Base-by-base conservation (phyloP, 2,329 filamentous ascomycete genomes). In the Fusarium praegraminearum region DNA sequence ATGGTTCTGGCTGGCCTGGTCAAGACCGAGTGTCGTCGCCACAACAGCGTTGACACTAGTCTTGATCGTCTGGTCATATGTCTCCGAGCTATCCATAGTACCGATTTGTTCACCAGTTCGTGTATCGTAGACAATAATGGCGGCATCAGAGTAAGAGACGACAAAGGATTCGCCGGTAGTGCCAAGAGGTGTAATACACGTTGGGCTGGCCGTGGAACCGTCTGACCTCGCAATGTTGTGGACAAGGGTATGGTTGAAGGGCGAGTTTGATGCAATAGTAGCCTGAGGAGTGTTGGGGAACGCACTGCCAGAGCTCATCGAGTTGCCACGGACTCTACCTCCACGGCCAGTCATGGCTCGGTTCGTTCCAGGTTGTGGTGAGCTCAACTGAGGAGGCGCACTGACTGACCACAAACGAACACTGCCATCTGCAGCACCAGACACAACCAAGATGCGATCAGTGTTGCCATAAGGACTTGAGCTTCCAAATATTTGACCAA, bases 321-420 rank as follows among this genome's bases (percentile, higher is more conserved):
- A 97, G 80, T 98, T 94, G 61, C 92, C 94, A 66, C 95, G 87
- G 56, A 94, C 89, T 72, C 93, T 93, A 24, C 94, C 93, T 67
- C 91, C 89, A 12, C 80, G 83, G 9, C 83, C 84, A 2, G 82
- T 78, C 58, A 82, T 80, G 54, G 92, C 87, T 73, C 93, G 86
- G 53, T 81, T 81, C 28, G 83, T 80, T 28, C 89, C 90, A 13
- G 91, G 89, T 73, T 94, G 91, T 11, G 93, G 93, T 13, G 93
- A 95, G 33, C 91, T 91, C 54, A 94, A 82, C 74, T 97, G 93
- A 11, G 95, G 95, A 28, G 96, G 95, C 35, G 94, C 90, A 76
- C 93, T 97, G 64, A 98, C 91, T 22, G 94, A 93, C 96, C 96
- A 99, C 22, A 99, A 88, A 72, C 97, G 93, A 62, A 98, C 91